Base-by-base conservation (phyloP, 2,329 filamentous ascomycete species). In the Seiridium cupressi region DNA sequence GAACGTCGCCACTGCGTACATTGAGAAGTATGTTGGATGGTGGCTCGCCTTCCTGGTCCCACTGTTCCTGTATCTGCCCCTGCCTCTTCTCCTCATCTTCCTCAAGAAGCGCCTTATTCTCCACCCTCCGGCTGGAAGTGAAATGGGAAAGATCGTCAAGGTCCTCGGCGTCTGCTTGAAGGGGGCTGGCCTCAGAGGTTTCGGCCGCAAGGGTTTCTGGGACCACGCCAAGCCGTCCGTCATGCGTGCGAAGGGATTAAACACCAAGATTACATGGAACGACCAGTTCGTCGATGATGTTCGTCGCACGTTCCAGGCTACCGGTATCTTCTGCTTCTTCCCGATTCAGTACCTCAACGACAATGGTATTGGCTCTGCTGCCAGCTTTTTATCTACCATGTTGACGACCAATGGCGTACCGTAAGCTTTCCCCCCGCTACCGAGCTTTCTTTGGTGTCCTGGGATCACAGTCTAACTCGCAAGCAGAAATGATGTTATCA, bases 241-340 rank as follows among this genome's bases (percentile, higher is more conserved):
- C 57, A 78, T 85, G 36, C 74, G 74, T 10, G 79, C 79, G 18
- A 72, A 72, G 3, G 76, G 76, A 57, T 79, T 75, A 7, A 62
- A 60, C 55, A 67, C 66, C 57, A 60, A 62, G 51, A 81, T 68
- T 73, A 77, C 4, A 0, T 88, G 84, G 84, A 88, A 89, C 62
- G 88, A 90, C 65, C 80, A 81, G 32, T 90, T 87, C 79, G 86
- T 90, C 44, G 86, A 88, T 68, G 85, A 89, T 65, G 84, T 89
- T 42, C 78, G 79, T 57, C 84, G 86, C 69, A 84, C 84, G 11
- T 77, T 86, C 65, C 78, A 82, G 63, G 83, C 83, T 9, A 84
- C 82, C 60, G 85, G 87, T n/a, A 89, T 85, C 69, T 75, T 84
- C 62, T 84, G 81, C 73, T 84, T 79, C 70, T 77, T 77, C 70